Evolutionary conservation across 495 filamentous ascomycete genomes (phyloP), one percentile per base, ranked within the genome.

Genomic region (Apiosordaria backusii): DNA sequence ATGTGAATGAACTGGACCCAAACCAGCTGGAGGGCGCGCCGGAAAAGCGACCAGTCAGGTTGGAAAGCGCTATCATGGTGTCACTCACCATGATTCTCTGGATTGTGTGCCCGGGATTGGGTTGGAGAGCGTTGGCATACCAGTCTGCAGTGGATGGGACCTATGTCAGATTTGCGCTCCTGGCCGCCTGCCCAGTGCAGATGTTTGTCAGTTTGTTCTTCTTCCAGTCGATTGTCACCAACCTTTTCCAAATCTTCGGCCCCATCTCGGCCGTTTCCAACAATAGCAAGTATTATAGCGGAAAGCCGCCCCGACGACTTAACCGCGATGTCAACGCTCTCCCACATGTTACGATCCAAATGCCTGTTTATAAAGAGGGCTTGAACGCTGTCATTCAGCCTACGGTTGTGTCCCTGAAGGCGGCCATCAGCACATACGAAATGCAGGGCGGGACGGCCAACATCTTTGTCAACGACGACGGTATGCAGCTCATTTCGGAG

Each of bases 281-380:
- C 22, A 90, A 90, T 73, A 83, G 81, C 29, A 87, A 83, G 59
- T 88, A 80, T 75, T 90, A 84, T 72, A 89, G 87, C 23, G 87
- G 83, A 25, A 74, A 76, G 21, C 62, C 81, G 10, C 85, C 87
- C 0, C 78, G 71, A 7, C 79, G 84, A 22, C 75, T 87, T n/a
- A 71, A 77, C 62, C 77, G 81, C 24, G 75, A 78, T 21, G 35
- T 65, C 9, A 69, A 75, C 40, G 53, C 58, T 15, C 77, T 90
- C 22, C 89, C 89, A 6, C 89, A 91, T 70, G 81, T 92, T 50
- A 91, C 89, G 4, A 88, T 91, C 65, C 89, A 92, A 74, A 87
- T 87, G 79, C 89, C 89, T 6, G 88, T 92, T 1, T 92, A 90
- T 78, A 92, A 89, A 70, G 89, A 92, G 75, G 87, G 88, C 54